A percentile compares a stretch with the other conserved stretches of the same genome.
These are phyloP conservation scores for Marasmius oreades DNA, from an alignment of 1,284 basidiomycete genomes.

Conservation along the genomic window DNA sequence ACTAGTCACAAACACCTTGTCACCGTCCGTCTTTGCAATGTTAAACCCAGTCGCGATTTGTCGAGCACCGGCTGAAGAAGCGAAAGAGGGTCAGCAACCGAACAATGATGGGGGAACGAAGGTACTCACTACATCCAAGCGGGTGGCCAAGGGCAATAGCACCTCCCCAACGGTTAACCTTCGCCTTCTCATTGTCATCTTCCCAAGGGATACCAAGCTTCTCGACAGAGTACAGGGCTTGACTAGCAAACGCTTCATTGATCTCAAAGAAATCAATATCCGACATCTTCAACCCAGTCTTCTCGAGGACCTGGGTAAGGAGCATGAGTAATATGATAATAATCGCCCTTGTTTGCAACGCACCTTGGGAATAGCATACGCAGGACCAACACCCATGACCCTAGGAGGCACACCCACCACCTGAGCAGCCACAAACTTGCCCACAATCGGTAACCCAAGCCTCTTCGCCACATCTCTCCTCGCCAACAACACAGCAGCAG, in stretches of 20 bases:
- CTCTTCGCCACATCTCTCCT: conserved; percentile 85
- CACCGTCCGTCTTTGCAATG: conserved; percentile 75
- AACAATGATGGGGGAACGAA: neutral
- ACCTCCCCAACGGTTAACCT: conserved; percentile 87
- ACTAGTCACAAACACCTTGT: conserved; percentile 81
- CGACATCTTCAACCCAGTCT: conserved; percentile 64
- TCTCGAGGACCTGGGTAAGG: conserved; percentile 47
- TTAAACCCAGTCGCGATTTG: conserved; percentile 85
- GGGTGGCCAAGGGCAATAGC: conserved; percentile 90
- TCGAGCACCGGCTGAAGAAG: conserved; percentile 70
- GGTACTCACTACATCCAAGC: conserved; percentile 68
- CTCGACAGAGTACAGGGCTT: conserved; percentile 80
- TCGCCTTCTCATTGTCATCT: conserved; percentile 27
- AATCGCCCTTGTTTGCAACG: conserved; percentile 16
- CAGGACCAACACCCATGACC: conserved; percentile 91
- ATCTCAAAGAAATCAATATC: conserved; percentile 94
- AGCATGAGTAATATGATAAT: conserved; percentile 46
- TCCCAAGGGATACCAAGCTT: conserved; percentile 73
- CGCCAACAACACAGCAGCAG: conserved; percentile 89
- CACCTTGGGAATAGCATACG: conserved; percentile 83
- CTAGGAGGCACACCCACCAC: conserved; percentile 85
- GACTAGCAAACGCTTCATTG: conserved; percentile 93
- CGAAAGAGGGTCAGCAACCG: neutral
- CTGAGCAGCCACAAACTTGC: conserved; percentile 83
- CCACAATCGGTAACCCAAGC: conserved; percentile 87